Percentiles rank a stretch among this genome's conserved stretches.
These are phyloP conservation scores for Yamadazyma dushanensis DNA, from an alignment of 1,139 yeast species.

Conservation along the genomic window DNA sequence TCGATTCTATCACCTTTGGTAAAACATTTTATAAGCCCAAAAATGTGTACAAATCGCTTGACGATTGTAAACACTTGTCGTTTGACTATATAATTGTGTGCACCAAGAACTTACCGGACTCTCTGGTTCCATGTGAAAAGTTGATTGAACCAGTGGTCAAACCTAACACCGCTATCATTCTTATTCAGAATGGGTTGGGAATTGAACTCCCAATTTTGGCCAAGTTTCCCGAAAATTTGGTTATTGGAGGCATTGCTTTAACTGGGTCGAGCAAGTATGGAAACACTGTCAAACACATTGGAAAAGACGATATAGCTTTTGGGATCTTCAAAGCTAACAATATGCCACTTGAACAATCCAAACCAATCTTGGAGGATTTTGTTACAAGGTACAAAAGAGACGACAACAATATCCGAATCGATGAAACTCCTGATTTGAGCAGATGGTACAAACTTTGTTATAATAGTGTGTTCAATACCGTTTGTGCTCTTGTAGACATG, in stretches of 20 bases:
- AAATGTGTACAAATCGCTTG: slow-evolving; percentile 39
- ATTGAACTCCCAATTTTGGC: slow-evolving; percentile 63
- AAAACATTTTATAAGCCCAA: slow-evolving; percentile 55
- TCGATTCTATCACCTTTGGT: slow-evolving; percentile 66
- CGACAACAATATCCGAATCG: slow-evolving; percentile 37
- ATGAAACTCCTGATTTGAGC: slow-evolving; percentile 49
- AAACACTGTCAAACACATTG: slow-evolving; percentile 53
- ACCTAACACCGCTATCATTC: slow-evolving; percentile 52
- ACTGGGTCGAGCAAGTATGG: slow-evolving; percentile 60
- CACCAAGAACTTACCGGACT: slow-evolving; percentile 76
- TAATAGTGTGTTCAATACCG: slow-evolving; percentile 66
- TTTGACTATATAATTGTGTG: slow-evolving; percentile 70
- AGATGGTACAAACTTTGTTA: slow-evolving; percentile 77
- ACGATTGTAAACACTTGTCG: slow-evolving; percentile 31
- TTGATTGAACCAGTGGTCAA: slow-evolving; percentile 57
- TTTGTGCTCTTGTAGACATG: slow-evolving; percentile 49
- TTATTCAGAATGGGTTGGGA: slow-evolving; percentile 75
- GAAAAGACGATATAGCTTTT: slow-evolving; percentile 52
- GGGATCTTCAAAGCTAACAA: slow-evolving; percentile 49
- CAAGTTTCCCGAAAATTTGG: slow-evolving; percentile 56
- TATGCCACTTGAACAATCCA: slow-evolving; percentile 19
- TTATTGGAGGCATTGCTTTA: slow-evolving; percentile 69
- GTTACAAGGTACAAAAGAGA: slow-evolving; percentile 49
- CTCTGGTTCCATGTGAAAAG: slow-evolving; percentile 53
- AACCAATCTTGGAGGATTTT: slow-evolving; percentile 38